Base-by-base conservation (phyloP, 371 early-diverging fungal species). In the Mortierella sp. region DNA sequence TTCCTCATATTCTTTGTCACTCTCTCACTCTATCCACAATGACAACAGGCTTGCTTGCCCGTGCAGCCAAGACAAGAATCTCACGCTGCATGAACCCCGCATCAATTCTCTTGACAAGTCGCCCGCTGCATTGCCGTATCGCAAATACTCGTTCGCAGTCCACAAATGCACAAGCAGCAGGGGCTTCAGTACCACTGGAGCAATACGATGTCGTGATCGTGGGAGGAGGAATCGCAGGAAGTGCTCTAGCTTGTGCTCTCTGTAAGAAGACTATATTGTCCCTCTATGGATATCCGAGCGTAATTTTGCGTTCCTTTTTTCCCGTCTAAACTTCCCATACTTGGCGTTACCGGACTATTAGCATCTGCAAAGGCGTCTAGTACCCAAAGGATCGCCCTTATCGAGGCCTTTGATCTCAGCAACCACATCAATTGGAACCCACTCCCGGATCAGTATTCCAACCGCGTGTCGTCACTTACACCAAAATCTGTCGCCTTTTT, bases 161-260 rank as follows among this genome's bases (percentile, higher is more conserved):
- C 12, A 64, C 70, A 43, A 53, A 47, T 23, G 24, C 62, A 3
- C 27, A 23, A 28, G 21, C 56, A 11, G 41, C 48, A 32, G 14
- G 59, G 32, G 31, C 56, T 14, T 34, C 37, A 34, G 2, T 34
- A 34, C 37, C 37, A 24, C 50, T 63, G 11, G 75, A 85, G 55
- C 73, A 80, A 6, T 93, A 91, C 55, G 94, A 93, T 60, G 81
- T 92, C 11, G 91, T 91, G 30, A 92, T 97, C 75, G 92, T 97
- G n/a, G 97, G 97, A 21, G 96, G 94, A 43, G 97, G 97, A n/a
- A 89, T 94, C 26, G 90, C 94, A 26, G 97, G 97, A 32, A 89
- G 89, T 17, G 91, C 95, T 9, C 81, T 95, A 27, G 96, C 96
- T 11, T 89, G 89, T 60, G 89, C 91, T 14, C 83, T 97, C 41